A percentile compares a stretch with the other conserved stretches of the same genome.
phyloP scores from a whole-genome alignment of 176 grass and related monocot genomes.

The Lolium multiflorum region DNA sequence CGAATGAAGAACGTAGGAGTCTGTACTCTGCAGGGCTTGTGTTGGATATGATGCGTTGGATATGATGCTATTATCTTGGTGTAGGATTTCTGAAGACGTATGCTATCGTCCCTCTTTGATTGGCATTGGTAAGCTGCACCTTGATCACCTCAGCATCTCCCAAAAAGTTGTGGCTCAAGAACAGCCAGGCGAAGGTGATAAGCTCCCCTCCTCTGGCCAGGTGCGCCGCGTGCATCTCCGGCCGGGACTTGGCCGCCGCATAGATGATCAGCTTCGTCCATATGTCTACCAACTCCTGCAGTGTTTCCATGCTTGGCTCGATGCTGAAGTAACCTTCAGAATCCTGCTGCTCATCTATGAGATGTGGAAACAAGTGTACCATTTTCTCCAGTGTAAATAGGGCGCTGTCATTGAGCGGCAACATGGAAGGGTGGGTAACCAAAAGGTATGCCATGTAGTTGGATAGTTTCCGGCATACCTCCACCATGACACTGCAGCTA shows the following conservation, averaged over 20 bases:
- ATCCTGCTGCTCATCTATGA: not conserved
- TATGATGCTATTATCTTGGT: not conserved
- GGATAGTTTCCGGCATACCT: not conserved
- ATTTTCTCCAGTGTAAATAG: conserved; percentile 5
- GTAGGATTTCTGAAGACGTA: not conserved
- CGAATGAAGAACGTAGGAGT: not conserved
- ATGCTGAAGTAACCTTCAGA: not conserved
- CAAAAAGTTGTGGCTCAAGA: conserved; percentile 12
- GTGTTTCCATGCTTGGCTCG: not conserved
- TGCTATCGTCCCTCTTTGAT: not conserved
- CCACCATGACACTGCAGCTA: not conserved
- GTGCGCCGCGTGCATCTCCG: not conserved
- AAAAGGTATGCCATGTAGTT: conserved; percentile 6
- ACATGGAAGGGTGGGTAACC: not conserved
- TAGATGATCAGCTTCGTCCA: not conserved
- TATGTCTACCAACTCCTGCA: not conserved
- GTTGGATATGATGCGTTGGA: not conserved
- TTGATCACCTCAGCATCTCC: conserved; percentile 1
- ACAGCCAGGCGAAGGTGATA: conserved; percentile 1
- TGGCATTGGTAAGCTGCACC: conserved; percentile 17
- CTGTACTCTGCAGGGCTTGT: not conserved
- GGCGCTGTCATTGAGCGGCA: conserved; percentile 5
- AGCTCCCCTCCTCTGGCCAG: not conserved
- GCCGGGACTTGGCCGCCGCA: not conserved
- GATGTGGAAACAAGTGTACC: not conserved